Evolutionary conservation across 257 asterid species (phyloP).

Genomic region (Leptodermis oblonga): DNA sequence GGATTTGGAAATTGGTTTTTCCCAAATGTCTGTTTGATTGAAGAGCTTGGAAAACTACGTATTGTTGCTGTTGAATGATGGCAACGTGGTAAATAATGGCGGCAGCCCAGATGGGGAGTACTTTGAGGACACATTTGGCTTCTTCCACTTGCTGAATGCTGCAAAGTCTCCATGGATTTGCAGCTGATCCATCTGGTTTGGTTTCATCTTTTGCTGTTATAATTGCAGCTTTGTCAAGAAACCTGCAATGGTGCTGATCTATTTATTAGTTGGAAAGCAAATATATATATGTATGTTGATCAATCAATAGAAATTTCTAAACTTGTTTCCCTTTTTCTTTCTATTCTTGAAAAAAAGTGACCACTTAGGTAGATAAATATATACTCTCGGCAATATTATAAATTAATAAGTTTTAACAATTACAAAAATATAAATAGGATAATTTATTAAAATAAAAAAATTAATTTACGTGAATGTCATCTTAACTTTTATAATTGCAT

Average conservation of each 20-base stretch:
- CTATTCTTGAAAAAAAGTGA: too few relatives aligned
- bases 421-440: too few relatives aligned
- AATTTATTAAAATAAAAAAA: too few relatives aligned
- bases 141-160: slow-evolving; percentile 68
- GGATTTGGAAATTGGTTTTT: slow-evolving; percentile 44
- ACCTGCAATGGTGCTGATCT: slow-evolving; percentile 24
- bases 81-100: slow-evolving; percentile 54
- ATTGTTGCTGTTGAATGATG: slow-evolving; percentile 41
- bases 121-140: slow-evolving; percentile 54
- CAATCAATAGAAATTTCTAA: too few relatives aligned
- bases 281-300: too few relatives aligned
- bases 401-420: too few relatives aligned
- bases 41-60: slow-evolving; percentile 70
- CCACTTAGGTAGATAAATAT: too few relatives aligned
- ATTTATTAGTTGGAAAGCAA: neutral
- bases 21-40: slow-evolving; percentile 65
- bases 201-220: slow-evolving; percentile 39
- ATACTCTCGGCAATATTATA: too few relatives aligned
- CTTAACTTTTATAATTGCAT: too few relatives aligned
- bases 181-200: slow-evolving; percentile 47
- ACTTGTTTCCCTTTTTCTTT: too few relatives aligned
- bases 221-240: slow-evolving; percentile 71
- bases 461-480: too few relatives aligned
- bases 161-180: slow-evolving; percentile 61
- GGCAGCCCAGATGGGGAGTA: slow-evolving; percentile 59